Evolutionary conservation across 495 filamentous ascomycete species (phyloP), one percentile per base, ranked within the genome.

Genomic region (Podospora didyma): DNA sequence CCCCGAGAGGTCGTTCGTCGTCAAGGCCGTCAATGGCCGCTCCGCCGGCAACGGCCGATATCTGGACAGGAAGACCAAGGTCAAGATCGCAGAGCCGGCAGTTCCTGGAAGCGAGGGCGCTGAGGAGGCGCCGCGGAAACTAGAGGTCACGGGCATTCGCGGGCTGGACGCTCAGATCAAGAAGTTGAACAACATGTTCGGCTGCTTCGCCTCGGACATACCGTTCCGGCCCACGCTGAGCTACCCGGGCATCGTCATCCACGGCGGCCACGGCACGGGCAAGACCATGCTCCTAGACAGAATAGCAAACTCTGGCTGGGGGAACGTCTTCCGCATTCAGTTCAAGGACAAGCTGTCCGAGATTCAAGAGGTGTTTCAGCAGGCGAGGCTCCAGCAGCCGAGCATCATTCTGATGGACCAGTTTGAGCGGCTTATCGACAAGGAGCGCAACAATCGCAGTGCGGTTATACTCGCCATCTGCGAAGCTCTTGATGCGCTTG

Each of bases 321-420:
- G 81, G 19, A 82, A 79, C 54, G 79, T 89, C 6, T 79, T 86
- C 49, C 76, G 72, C 23, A 76, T 95, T 35, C 76, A 80, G 39
- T 77, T 73, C 26, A 71, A 72, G 45, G 79, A 83, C 52, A 82
- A 82, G 52, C 68, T 84, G 10, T 62, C 80, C 20, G 76, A 80
- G n/a, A 73, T 96, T 31, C 78, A 84, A 48, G 82, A 83, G 51
- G 69, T 80, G 0, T 96, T 98, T 67, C 79, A 83, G 41, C 83
- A 87, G 55, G 93, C 94, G 10, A 72, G 74, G 47, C 77, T 79
- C 6, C 77, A 79, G 56, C 86, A 92, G 67, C 92, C 94, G 1
- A 90, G 90, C 60, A 80, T 94, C 5, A 79, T 98, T 28, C 73
- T 96, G 14, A 86, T 97, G 39, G 92, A 97, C 66, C 79, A 90